phyloP scores from a whole-genome alignment of 352 stramenopile species.

The Globisporangium spinosum region DNA sequence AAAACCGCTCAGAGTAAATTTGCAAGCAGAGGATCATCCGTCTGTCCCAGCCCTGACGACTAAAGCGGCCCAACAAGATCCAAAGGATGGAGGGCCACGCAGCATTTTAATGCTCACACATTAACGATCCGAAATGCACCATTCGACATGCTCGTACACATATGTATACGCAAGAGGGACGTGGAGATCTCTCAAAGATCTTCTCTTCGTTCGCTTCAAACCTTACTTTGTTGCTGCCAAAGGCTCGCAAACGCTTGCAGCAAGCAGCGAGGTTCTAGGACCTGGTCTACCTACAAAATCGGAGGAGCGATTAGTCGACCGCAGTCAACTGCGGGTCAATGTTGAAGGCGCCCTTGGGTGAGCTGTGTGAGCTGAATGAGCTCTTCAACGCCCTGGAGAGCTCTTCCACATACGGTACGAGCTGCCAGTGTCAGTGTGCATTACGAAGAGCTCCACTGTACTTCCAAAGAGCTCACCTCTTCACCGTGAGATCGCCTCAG shows the following conservation, averaged over 20 bases:
- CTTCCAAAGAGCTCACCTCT: neutral
- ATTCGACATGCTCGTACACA: neutral
- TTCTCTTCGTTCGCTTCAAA: neutral
- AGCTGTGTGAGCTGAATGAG: neutral
- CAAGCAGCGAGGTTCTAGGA: neutral
- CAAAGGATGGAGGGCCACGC: neutral
- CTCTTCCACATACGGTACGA: neutral
- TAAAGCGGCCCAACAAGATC: neutral
- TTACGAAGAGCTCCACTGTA: neutral
- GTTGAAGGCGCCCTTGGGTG: neutral
- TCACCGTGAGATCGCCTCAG: no score
- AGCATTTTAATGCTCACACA: neutral
- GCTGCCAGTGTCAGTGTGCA: neutral
- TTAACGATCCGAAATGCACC: neutral
- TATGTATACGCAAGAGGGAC: neutral
- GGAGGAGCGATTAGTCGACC: neutral
- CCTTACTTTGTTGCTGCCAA: neutral
- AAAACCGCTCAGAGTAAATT: neutral
- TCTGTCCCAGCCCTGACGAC: neutral
- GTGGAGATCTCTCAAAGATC: neutral
- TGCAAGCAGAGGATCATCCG: neutral
- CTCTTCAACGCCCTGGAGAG: neutral
- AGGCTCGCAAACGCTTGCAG: neutral
- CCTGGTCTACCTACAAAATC: neutral
- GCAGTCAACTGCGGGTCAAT: neutral